Conservation (phyloP, 345 rosid genomes). For the Alliaria petiolata region DNA sequence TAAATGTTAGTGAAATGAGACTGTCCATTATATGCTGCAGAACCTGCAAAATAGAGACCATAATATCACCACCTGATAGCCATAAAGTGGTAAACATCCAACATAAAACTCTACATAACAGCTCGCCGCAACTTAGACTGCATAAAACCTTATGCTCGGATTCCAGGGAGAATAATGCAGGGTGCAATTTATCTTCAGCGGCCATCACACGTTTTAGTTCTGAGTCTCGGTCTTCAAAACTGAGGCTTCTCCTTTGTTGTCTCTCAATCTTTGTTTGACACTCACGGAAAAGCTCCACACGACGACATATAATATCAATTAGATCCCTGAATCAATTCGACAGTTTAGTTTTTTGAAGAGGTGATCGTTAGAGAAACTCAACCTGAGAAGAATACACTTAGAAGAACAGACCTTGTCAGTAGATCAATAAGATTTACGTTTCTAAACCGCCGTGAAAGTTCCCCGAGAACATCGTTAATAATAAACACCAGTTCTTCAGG, state of each 20-base stretch:
- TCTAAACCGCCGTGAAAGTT: slow-evolving; percentile 70
- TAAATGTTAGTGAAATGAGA: slow-evolving; percentile 73
- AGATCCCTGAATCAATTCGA: slow-evolving; percentile 71
- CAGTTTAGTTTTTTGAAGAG: slow-evolving; percentile 33
- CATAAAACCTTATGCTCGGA: slow-evolving; percentile 88
- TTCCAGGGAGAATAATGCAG: slow-evolving; percentile 86
- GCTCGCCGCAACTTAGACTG: slow-evolving; percentile 7
- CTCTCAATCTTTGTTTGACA: slow-evolving; percentile 67
- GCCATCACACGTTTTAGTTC: slow-evolving; percentile 68
- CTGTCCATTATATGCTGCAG: slow-evolving; percentile 88
- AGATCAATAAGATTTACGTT: slow-evolving; percentile 86
- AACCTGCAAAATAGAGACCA: slow-evolving; percentile 51
- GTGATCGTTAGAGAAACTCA: background rate
- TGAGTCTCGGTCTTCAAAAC: slow-evolving; percentile 60
- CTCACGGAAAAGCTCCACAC: slow-evolving; percentile 79
- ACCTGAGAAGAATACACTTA: background rate
- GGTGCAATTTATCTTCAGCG: slow-evolving; percentile 80
- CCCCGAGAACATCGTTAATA: slow-evolving; percentile 76
- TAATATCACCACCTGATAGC: slow-evolving; percentile 13
- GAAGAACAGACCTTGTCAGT: slow-evolving; percentile 64
- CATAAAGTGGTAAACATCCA: background rate
- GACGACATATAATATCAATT: slow-evolving; percentile 63
- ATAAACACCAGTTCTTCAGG: slow-evolving; percentile 84
- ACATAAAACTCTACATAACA: background rate
- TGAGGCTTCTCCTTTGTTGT: slow-evolving; percentile 40